Base-by-base conservation (phyloP, 805 yeast species). In the Starmerella scarabaei region DNA sequence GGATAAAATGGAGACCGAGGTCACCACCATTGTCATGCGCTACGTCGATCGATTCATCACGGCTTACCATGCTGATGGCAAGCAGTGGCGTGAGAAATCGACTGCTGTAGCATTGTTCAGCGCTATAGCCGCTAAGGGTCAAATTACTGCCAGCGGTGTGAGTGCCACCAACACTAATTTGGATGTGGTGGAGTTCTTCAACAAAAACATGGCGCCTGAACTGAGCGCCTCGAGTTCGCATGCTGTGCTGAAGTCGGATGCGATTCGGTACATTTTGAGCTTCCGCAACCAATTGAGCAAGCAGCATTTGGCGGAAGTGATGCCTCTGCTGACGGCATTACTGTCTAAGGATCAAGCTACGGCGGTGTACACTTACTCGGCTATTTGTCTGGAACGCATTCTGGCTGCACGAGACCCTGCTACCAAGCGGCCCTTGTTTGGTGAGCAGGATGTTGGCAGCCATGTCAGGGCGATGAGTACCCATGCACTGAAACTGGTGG, bases 251-350 rank as follows among this genome's bases (percentile, higher is more conserved):
- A 78, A 75, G 53, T 88, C 85, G 35, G 97, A 88, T 60, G 93
- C 98, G 3, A 84, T 91, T 58, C 83, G 84, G 57, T 93, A 80
- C 57, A 79, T 91, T 42, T 77, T 80, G 62, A 75, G 77, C 2
- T 91, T 91, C 64, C 73, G 98, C 64, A 86, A 88, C 58, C 98
- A 91, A 64, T 66, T 91, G 43, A 83, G 91, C 5, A 86, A 85
- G 55, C 79, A 72, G 7, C 96, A 88, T 57, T 64, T 91, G 23
- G 57, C 74, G 8, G 79, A 82, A 44, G 75, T 91, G 1, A 68
- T 91, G 59, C 94, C 95, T 14, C 63, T 83, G 31, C 64, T 91
- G 44, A 73, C 84, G 9, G 67, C 69, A 14, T 85, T 82, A 56
- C 71, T 93, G 50, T 63, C 67, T 38, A 71, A 78, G 27, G 60